Base-by-base conservation (phyloP, 805 yeast species). In the Candida tammaniensis region DNA sequence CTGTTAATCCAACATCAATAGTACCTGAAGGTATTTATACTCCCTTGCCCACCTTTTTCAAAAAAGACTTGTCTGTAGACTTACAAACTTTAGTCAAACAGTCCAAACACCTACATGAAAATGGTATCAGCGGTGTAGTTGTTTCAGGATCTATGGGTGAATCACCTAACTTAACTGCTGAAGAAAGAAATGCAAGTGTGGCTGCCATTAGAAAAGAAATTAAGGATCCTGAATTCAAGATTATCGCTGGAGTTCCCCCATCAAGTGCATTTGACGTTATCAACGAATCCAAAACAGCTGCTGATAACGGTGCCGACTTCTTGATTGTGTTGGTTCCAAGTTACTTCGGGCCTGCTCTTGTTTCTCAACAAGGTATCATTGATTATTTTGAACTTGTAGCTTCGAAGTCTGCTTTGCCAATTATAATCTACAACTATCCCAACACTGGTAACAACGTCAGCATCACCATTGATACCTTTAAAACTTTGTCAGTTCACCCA, bases 71-170 rank as follows among this genome's bases (percentile, higher is more conserved):
- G 15, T 33, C 28, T 11, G 20, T 41, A 11, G 64, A 60, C 34
- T 40, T 56, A 18, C 59, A 52, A 1, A 47, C 66, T 21, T 64
- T 57, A 39, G 45, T 50, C 12, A 43, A 44, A 24, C 70, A 62
- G 33, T 59, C 63, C 9, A 47, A 49, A 30, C 40, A 48, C 30
- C 41, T 59, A 35, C 43, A 55, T 24, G 38, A 39, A 6, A 43
- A 42, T 24, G 68, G 68, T 4, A 51, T 64, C 14, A 43, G 44
- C 14, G 65, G 67, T 12, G 38, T 62, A 16, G 64, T 63, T 12
- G 47, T 61, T 15, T 44, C 61, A 13, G 70, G 70, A 1, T 62
- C 69, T 3, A 61, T 62, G 56, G 70, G 70, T 9, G 70, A 64
- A 43, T 52, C 63, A 12, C 43, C 51, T 11, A 63, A 62, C 36